Conservation (phyloP, 805 yeast species). For the Barnettozyma populi region DNA sequence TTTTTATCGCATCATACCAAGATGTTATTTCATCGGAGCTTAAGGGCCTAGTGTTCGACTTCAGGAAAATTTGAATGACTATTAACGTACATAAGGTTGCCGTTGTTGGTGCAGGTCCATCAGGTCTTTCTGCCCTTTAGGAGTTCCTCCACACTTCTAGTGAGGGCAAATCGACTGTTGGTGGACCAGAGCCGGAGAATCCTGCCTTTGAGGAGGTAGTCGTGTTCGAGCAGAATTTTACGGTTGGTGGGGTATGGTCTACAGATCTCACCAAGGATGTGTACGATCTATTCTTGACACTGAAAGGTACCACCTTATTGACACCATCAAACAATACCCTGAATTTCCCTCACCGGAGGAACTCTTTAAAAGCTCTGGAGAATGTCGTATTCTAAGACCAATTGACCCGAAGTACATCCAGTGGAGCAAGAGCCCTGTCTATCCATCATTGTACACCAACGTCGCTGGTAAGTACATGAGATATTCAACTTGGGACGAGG, state of each 20-base stretch:
- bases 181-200: background rate
- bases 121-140: conserved; percentile 25
- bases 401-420: conserved; percentile 29
- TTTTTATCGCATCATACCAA: no score
- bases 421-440: conserved; percentile 33
- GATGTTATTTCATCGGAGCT: no score
- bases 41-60: no score
- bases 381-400: conserved; percentile 13
- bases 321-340: conserved; percentile 22
- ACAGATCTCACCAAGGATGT: conserved; percentile 1
- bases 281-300: conserved; percentile 23
- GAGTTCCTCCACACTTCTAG: conserved; percentile 27
- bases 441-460: conserved; percentile 32
- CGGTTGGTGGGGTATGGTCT: conserved; percentile 40
- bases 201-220: conserved; percentile 23
- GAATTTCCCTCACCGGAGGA: conserved; percentile 9
- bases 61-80: background rate
- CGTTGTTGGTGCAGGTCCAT: conserved; percentile 29
- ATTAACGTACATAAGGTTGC: conserved; percentile 23
- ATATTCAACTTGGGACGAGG: conserved; percentile 24
- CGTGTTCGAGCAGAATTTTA: conserved; percentile 34
- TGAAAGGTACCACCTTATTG: conserved; percentile 30
- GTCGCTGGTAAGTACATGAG: conserved; percentile 24
- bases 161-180: conserved; percentile 25
- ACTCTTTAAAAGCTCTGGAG: conserved; percentile 16